Conservation (phyloP, 148 eudicot genomes). For the Limonium bicolor region DNA sequence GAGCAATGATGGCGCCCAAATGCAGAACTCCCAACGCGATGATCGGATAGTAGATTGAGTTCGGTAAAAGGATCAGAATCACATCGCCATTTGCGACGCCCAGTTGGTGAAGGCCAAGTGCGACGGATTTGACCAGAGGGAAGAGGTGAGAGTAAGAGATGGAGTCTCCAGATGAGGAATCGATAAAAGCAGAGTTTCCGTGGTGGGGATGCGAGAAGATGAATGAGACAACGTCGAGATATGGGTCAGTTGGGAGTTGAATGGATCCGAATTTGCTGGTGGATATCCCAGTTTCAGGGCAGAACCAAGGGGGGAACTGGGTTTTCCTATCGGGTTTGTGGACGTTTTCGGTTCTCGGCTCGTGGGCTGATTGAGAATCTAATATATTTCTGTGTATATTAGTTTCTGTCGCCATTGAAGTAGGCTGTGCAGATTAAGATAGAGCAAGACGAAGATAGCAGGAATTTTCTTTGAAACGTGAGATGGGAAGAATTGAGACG, state of each 20-base stretch:
- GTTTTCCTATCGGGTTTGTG: conserved; percentile 4
- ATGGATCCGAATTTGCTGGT: conserved; percentile 36
- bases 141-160: conserved; percentile 37
- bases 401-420: too few species aligned
- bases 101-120: conserved; percentile 38
- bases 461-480: too few species aligned
- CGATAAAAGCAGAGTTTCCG: conserved; percentile 36
- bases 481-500: too few species aligned
- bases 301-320: conserved; percentile 22
- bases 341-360: neutral
- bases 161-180: conserved; percentile 47
- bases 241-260: conserved; percentile 45
- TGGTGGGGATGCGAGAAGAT: conserved; percentile 47
- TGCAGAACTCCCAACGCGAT: conserved; percentile 41
- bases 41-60: conserved; percentile 59
- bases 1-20: conserved; percentile 55
- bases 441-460: too few species aligned
- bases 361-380: too few species aligned
- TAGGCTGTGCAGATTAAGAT: too few species aligned
- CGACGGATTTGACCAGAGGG: conserved; percentile 46
- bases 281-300: conserved; percentile 52
- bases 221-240: conserved; percentile 59
- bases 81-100: conserved; percentile 74
- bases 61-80: conserved; percentile 51
- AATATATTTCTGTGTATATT: too few species aligned